Evolutionary conservation across 768 basidiomycete genomes (phyloP), one percentile per base, ranked within the genome.

Genomic region (Lanmaoa pseudosensibilis): DNA sequence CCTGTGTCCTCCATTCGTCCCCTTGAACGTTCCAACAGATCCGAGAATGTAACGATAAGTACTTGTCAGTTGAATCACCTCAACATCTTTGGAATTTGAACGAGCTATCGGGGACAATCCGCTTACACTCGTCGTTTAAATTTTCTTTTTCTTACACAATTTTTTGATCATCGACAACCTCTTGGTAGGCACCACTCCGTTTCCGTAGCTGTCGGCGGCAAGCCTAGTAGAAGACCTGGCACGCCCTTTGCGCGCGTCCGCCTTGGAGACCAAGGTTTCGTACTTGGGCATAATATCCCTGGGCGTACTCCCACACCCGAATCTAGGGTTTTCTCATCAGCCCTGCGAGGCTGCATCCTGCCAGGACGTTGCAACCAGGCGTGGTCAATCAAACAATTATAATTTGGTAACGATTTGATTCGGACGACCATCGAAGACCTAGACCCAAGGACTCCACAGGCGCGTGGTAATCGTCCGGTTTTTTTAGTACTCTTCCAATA

Each of bases 231-330:
- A 53, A 65, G 61, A 38, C 43, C 39, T 55, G 48, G 61, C 68
- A 69, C 62, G 69, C 68, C 67, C 57, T 62, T 70, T 69, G 68
- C 61, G 65, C 50, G 55, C 62, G 68, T 57, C 59, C 51, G 57
- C 48, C 54, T 60, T 57, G 43, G 49, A 56, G 37, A 18, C 58
- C 64, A 50, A 61, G 34, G 48, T 64, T 60, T 64, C 60, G 57
- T 57, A 47, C 52, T 54, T 39, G 43, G 6, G 37, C 30, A 34
- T 36, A 16, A 48, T 47, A 54, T 59, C 54, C 49, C 46, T 56
- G 54, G 48, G 55, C 46, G 60, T 51, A 43, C 56, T 46, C 37
- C 47, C 55, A 67, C 60, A 57, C 45, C 52, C 44, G 38, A 52
- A 56, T 65, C 41, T 46, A 60, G 67, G 68, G 63, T 62, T 58